These are phyloP conservation scores for Rhododendron vialii DNA, from an alignment of 148 eudicot genomes.

Conservation along the genomic window DNA sequence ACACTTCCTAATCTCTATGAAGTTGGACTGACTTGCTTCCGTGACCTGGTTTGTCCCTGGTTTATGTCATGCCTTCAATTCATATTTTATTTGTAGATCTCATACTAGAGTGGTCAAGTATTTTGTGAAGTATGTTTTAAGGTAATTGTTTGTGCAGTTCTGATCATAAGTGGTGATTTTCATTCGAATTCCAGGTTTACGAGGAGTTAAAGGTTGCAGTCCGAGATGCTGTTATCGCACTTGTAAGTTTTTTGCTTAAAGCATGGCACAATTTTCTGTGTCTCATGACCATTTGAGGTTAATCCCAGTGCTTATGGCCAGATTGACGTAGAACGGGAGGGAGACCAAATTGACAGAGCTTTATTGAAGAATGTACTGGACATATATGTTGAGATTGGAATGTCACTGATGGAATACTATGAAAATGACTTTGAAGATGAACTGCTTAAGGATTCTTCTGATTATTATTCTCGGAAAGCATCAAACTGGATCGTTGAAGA, in stretches of 20 bases:
- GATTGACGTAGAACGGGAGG: slow-evolving; percentile 72
- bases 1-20: slow-evolving; percentile 22
- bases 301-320: slow-evolving; percentile 14
- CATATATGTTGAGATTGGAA: slow-evolving; percentile 58
- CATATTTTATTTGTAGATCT: background rate
- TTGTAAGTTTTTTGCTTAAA: slow-evolving; percentile 32
- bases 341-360: slow-evolving; percentile 60
- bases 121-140: background rate
- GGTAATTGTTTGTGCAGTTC: background rate
- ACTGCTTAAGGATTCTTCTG: slow-evolving; percentile 46
- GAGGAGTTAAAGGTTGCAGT: slow-evolving; percentile 36
- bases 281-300: background rate
- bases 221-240: slow-evolving; percentile 53
- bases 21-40: slow-evolving; percentile 34
- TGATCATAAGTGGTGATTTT: background rate
- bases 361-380: slow-evolving; percentile 57
- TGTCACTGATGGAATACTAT: slow-evolving; percentile 39
- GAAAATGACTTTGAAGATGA: slow-evolving; percentile 54
- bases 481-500: slow-evolving; percentile 64
- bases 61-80: background rate
- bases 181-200: slow-evolving; percentile 40
- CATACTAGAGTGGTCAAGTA: background rate
- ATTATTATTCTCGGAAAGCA: slow-evolving; percentile 71
- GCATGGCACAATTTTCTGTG: background rate
- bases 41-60: slow-evolving; percentile 25